Evolutionary conservation across 2,329 filamentous ascomycete species (phyloP).

Genomic region (Dothistroma pini): DNA sequence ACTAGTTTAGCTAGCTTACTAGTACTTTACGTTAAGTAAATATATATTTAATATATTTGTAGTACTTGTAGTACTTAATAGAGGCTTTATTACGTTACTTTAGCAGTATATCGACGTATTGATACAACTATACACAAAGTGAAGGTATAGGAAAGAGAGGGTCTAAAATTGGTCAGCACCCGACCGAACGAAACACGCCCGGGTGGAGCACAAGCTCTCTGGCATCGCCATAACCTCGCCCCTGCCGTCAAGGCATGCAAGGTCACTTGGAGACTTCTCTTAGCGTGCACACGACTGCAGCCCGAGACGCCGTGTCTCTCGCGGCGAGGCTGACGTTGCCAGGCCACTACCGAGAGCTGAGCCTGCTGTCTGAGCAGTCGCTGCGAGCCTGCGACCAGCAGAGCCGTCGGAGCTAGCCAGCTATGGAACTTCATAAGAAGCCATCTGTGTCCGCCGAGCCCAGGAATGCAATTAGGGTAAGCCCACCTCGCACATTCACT

Average conservation of each 20-base stretch:
- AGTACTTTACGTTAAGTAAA: no score
- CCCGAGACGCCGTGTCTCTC: slow-evolving; percentile 23
- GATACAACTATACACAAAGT: no score
- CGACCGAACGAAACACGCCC: slow-evolving; percentile 14
- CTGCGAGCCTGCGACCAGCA: slow-evolving; percentile 6
- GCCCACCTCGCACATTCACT: slow-evolving; percentile 15
- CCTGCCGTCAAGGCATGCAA: slow-evolving; percentile 14
- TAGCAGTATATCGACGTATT: no score
- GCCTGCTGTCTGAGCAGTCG: slow-evolving; percentile 10
- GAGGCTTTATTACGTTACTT: no score
- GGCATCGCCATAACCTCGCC: slow-evolving; percentile 25
- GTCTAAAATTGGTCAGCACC: no score
- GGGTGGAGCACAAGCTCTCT: slow-evolving; percentile 23
- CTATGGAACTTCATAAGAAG: slow-evolving; percentile 20
- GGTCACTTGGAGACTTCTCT: slow-evolving; percentile 19
- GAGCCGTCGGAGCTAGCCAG: slow-evolving; percentile 12
- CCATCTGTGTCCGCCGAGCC: slow-evolving; percentile 11
- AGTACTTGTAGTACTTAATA: no score
- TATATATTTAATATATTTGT: no score
- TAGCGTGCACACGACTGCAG: slow-evolving; percentile 21
- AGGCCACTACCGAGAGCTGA: slow-evolving; percentile 13
- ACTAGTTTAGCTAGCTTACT: no score
- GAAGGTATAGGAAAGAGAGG: no score
- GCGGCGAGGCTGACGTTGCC: slow-evolving; percentile 19
- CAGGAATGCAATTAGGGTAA: slow-evolving; percentile 13